Conservation (phyloP, 2,329 filamentous ascomycete genomes). For the Xylariaceae sp. region DNA sequence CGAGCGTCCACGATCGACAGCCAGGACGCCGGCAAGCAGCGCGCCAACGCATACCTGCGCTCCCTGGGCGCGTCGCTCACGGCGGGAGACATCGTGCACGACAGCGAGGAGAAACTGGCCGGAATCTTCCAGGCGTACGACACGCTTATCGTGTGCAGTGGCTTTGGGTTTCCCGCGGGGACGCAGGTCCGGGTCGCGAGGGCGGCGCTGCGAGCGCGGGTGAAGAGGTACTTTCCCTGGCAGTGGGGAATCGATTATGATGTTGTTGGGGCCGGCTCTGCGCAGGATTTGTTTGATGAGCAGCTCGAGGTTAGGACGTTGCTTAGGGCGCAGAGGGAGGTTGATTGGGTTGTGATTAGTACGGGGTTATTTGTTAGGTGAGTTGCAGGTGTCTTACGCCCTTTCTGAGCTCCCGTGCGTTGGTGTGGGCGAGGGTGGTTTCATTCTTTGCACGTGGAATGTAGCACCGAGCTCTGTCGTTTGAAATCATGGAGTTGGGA, state of each 20-base stretch:
- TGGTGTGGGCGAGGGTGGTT: background rate
- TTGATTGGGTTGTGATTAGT: conserved; percentile 69
- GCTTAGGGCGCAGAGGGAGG: conserved; percentile 54
- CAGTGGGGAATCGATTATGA: conserved; percentile 79
- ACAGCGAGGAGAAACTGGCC: conserved; percentile 48
- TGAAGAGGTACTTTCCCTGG: conserved; percentile 69
- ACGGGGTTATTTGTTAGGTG: conserved; percentile 66
- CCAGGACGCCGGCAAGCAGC: conserved; percentile 46
- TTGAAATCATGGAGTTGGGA: too few relatives aligned
- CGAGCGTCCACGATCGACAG: conserved; percentile 55
- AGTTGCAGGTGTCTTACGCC: background rate
- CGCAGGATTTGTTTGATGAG: conserved; percentile 72
- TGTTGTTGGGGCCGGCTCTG: conserved; percentile 61
- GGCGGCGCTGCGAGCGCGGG: conserved; percentile 56
- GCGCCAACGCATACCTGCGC: conserved; percentile 44
- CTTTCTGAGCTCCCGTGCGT: background rate
- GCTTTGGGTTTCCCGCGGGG: conserved; percentile 62
- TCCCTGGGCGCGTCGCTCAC: conserved; percentile 50
- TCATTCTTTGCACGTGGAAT: too few relatives aligned
- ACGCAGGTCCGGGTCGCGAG: conserved; percentile 64
- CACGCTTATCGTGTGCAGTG: conserved; percentile 65
- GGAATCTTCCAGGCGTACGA: conserved; percentile 54
- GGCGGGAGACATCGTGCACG: conserved; percentile 49
- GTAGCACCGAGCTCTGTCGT: too few relatives aligned
- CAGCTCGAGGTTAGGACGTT: conserved; percentile 64